These are phyloP conservation scores for Penicillium capsulatum DNA, from an alignment of 2,329 filamentous ascomycete genomes.

Conservation along the genomic window DNA sequence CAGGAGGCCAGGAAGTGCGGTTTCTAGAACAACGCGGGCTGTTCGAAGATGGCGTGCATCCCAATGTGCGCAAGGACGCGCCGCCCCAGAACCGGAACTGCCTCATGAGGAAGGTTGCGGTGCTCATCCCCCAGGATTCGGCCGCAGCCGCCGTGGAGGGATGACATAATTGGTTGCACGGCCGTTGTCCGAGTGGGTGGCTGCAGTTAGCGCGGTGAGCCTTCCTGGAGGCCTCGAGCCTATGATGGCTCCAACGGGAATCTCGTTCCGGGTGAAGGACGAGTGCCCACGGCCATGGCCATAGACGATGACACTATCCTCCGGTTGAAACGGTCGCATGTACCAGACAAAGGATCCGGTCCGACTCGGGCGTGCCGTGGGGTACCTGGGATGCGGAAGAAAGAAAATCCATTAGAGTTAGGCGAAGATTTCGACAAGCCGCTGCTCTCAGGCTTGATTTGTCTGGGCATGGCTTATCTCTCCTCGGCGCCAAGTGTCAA, in stretches of 20 bases:
- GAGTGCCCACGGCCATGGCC: no score
- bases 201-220: slow-evolving; percentile 1
- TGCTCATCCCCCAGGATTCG: slow-evolving; percentile 21
- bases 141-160: slow-evolving; percentile 11
- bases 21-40: neutral
- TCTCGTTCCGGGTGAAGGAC: neutral
- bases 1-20: neutral
- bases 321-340: no score
- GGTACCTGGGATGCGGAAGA: no score
- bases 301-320: no score
- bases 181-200: neutral
- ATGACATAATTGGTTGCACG: slow-evolving; percentile 5
- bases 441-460: neutral
- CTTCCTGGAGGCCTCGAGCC: neutral
- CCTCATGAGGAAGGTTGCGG: slow-evolving; percentile 14
- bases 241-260: neutral
- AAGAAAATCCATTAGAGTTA: neutral
- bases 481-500: neutral
- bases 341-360: no score
- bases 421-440: slow-evolving; percentile 1
- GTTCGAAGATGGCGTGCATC: neutral
- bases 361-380: no score
- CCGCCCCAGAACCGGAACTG: slow-evolving; percentile 14
- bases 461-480: no score
- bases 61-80: neutral